Percentiles rank a stretch among this genome's conserved stretches.
Evolutionary conservation across 441 rosid genomes (phyloP).

Genomic region (Syzygium syzygioides): DNA sequence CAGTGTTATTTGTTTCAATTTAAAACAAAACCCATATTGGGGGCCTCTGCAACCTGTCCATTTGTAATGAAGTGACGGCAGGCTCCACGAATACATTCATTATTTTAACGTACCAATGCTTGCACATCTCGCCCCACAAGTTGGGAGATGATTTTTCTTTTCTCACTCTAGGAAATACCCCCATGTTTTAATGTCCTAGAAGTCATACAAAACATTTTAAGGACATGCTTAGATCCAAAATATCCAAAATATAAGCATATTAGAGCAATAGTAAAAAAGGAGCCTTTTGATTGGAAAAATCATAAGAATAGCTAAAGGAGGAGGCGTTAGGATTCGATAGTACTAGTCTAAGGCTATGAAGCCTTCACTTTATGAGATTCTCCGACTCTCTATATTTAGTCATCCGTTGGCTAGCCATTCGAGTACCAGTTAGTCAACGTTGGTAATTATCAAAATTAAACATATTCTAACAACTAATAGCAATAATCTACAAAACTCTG

Average conservation of each 20-base stretch:
- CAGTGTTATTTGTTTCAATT: background rate
- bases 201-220: no score
- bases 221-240: no score
- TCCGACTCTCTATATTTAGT: background rate
- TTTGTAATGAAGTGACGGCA: no score
- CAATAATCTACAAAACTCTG: background rate
- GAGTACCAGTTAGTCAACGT: background rate
- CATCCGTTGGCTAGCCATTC: background rate
- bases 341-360: background rate
- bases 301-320: background rate
- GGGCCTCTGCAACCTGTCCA: no score
- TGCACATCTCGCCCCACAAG: no score
- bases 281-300: background rate
- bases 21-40: background rate
- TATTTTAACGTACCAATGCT: no score
- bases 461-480: background rate
- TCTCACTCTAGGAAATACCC: no score
- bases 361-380: background rate
- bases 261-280: background rate
- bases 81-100: rapidly evolving
- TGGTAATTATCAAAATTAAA: background rate
- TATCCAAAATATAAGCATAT: background rate
- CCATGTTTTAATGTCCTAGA: no score
- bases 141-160: no score
- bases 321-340: background rate